These are phyloP conservation scores for Aspergillus sp. DNA, from an alignment of 2,329 filamentous ascomycete species.

Conservation along the genomic window DNA sequence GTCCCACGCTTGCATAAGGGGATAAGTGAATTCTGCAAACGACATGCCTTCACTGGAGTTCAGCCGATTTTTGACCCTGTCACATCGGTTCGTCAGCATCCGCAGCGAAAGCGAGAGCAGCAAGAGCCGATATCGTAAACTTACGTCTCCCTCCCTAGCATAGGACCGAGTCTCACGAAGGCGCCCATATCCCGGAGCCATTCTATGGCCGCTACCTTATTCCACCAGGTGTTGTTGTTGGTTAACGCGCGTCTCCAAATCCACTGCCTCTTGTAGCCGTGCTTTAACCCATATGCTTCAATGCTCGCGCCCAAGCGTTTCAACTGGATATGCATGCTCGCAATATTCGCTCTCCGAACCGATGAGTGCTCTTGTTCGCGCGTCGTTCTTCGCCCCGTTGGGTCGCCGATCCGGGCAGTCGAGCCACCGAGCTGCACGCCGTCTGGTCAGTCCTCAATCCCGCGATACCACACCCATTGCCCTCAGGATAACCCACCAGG, in stretches of 20 bases:
- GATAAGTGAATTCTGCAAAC: constrained; percentile 86
- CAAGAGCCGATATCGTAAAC: constrained; percentile 27
- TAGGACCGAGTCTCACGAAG: constrained; percentile 67
- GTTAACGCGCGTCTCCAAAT: constrained; percentile 58
- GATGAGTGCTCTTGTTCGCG: constrained; percentile 29
- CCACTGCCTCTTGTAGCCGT: constrained; percentile 55
- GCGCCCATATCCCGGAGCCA: constrained; percentile 65
- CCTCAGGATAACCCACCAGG: constrained; percentile 26
- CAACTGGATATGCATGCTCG: constrained; percentile 41
- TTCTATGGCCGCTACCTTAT: constrained; percentile 60
- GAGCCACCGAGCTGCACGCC: constrained; percentile 37
- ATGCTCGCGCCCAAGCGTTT: constrained; percentile 65
- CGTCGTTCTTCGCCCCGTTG: constrained; percentile 34
- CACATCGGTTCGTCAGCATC: not conserved
- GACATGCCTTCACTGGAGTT: constrained; percentile 86
- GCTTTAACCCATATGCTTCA: constrained; percentile 53
- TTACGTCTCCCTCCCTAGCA: constrained; percentile 82
- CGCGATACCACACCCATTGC: too few relatives aligned
- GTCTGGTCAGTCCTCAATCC: constrained; percentile 10
- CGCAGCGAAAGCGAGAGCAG: constrained; percentile 5
- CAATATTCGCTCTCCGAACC: constrained; percentile 38
- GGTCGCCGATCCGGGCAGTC: constrained; percentile 39
- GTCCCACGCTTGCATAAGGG: constrained; percentile 89
- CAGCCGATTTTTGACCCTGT: constrained; percentile 69
- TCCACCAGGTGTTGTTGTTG: constrained; percentile 82